These are phyloP conservation scores for Komagataella populi DNA, from an alignment of 805 yeast genomes.

Conservation along the genomic window DNA sequence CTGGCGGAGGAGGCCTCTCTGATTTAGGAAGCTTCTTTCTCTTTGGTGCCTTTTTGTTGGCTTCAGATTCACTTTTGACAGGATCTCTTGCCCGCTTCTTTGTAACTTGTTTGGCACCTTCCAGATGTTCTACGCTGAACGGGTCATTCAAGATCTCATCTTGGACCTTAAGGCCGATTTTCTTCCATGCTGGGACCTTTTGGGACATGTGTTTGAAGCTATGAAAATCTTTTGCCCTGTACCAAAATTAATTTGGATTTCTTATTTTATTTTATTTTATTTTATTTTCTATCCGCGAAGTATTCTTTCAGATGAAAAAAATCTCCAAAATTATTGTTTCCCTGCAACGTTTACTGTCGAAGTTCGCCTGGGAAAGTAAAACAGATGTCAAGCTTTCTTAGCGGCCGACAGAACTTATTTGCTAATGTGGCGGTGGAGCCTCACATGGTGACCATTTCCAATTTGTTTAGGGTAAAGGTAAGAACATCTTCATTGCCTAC, in stretches of 20 bases:
- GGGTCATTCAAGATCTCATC: slow-evolving; percentile 31
- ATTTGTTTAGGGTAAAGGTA: background rate
- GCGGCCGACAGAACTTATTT: background rate
- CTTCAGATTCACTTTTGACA: slow-evolving; percentile 16
- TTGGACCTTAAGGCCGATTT: slow-evolving; percentile 54
- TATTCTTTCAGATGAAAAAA: too few species aligned
- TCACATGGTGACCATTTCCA: background rate
- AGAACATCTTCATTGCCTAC: background rate
- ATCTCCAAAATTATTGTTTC: background rate
- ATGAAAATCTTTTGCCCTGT: background rate
- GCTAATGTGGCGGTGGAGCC: background rate
- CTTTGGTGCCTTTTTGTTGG: slow-evolving; percentile 55
- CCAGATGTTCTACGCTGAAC: slow-evolving; percentile 29
- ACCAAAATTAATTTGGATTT: background rate
- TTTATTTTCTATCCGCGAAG: background rate
- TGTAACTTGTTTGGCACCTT: slow-evolving; percentile 21
- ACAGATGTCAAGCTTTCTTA: background rate
- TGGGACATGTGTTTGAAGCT: slow-evolving; percentile 3
- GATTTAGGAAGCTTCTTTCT: slow-evolving; percentile 54
- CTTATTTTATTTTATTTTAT: too few species aligned
- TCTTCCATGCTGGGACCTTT: slow-evolving; percentile 72
- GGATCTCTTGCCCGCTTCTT: slow-evolving; percentile 28
- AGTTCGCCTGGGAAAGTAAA: background rate
- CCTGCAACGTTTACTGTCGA: background rate
- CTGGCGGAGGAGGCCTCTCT: slow-evolving; percentile 62